A percentile compares a stretch with the other conserved stretches of the same genome.
Conservation (phyloP, 208 protist genomes). For the Leishmania amazonensis region DNA sequence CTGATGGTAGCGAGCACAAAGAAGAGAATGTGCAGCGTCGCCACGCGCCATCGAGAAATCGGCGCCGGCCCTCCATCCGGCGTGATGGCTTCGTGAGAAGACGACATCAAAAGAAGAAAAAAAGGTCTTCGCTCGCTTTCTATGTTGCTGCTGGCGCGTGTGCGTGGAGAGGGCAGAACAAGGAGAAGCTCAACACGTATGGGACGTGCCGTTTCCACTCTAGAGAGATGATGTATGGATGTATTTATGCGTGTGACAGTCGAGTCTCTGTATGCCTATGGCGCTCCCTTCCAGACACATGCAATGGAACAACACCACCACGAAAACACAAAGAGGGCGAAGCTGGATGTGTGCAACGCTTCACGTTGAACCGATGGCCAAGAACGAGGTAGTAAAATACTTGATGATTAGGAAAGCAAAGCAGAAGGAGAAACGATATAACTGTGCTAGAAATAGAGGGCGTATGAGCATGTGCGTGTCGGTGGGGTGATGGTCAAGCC, state of each 20-base stretch:
- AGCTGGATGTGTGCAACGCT: neutral
- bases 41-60: slow-evolving; percentile 12
- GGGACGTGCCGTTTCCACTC: neutral
- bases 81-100: neutral
- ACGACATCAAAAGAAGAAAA: neutral
- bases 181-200: neutral
- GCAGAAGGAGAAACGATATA: neutral
- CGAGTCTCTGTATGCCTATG: neutral
- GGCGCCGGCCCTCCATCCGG: neutral
- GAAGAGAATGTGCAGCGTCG: slow-evolving; percentile 12
- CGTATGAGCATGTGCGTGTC: neutral
- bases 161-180: neutral
- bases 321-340: neutral
- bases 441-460: neutral
- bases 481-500: neutral
- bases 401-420: neutral
- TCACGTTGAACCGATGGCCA: neutral
- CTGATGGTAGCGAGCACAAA: slow-evolving; percentile 9
- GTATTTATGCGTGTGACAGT: neutral
- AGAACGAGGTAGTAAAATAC: neutral
- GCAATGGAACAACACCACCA: neutral
- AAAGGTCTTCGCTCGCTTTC: neutral
- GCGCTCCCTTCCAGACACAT: neutral
- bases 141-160: neutral
- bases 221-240: neutral